Conservation (phyloP, 2,329 filamentous ascomycete species). For the Xylaria sp. region DNA sequence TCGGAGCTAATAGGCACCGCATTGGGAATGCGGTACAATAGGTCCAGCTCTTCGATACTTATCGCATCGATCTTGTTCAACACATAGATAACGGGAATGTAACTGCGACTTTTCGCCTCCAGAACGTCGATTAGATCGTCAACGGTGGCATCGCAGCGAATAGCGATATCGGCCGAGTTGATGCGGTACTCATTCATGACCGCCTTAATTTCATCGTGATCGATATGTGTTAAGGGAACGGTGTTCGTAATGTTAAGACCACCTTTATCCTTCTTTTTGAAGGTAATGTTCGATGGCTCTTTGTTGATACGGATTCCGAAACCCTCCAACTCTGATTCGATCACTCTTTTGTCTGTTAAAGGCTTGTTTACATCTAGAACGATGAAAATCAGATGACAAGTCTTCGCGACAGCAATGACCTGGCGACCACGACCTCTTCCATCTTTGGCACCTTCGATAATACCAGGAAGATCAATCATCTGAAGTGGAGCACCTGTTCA, state of each 20-base stretch:
- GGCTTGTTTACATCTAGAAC: conserved; percentile 99
- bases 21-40: conserved; percentile 95
- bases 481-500: conserved; percentile 81
- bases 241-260: conserved; percentile 97
- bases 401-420: conserved; percentile 98
- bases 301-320: conserved; percentile 99
- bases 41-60: conserved; percentile 94
- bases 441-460: conserved; percentile 98
- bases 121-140: conserved; percentile 96
- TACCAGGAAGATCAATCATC: conserved; percentile 97
- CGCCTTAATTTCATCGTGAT: conserved; percentile 95
- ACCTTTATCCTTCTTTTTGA: conserved; percentile 99
- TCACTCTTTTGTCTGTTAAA: conserved; percentile 93
- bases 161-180: conserved; percentile 94
- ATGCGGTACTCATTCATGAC: conserved; percentile 98
- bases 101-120: conserved; percentile 91
- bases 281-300: conserved; percentile 95
- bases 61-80: conserved; percentile 99
- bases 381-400: conserved; percentile 98
- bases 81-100: conserved; percentile 98
- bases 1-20: conserved; percentile 97
- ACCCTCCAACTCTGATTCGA: conserved; percentile 92
- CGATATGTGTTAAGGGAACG: conserved; percentile 88
- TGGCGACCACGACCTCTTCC: conserved; percentile 96
- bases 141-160: conserved; percentile 95